Percentiles rank a stretch among this genome's conserved stretches.
phyloP scores from a whole-genome alignment of 164 flowering plant species.

The Piper longum region DNA sequence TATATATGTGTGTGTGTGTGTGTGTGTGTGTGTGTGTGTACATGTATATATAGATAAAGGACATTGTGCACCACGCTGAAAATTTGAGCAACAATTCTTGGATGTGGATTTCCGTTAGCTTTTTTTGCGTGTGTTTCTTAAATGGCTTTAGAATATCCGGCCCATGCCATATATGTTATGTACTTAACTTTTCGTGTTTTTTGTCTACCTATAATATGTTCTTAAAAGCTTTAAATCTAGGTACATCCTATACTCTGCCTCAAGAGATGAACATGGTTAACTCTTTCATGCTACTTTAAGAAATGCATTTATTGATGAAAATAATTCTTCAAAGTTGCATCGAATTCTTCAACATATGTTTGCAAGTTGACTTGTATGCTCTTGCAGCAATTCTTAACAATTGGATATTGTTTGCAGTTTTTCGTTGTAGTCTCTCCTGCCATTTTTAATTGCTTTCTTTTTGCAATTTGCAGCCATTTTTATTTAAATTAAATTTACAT shows the following conservation, averaged over 20 bases:
- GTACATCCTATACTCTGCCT: too few relatives aligned
- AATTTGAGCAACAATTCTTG: too few relatives aligned
- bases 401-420: not conserved
- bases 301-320: too few relatives aligned
- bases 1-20: too few relatives aligned
- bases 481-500: not conserved
- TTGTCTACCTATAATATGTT: not conserved
- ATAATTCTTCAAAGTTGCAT: too few relatives aligned
- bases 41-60: not conserved
- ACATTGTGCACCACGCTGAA: not conserved
- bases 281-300: too few relatives aligned
- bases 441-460: not conserved
- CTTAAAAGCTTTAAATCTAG: too few relatives aligned
- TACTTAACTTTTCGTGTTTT: not conserved
- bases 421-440: not conserved
- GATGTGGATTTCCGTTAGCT: not conserved
- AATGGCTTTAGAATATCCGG: not conserved
- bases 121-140: not conserved
- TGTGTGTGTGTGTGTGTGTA: too few relatives aligned
- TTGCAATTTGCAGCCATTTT: not conserved
- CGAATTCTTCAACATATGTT: too few relatives aligned
- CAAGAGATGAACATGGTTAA: too few relatives aligned
- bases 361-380: too few relatives aligned
- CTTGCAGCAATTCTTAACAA: not conserved
- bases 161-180: not conserved